Evolutionary conservation across 305 asterid species (phyloP).

Genomic region (Fraxinus floribunda): DNA sequence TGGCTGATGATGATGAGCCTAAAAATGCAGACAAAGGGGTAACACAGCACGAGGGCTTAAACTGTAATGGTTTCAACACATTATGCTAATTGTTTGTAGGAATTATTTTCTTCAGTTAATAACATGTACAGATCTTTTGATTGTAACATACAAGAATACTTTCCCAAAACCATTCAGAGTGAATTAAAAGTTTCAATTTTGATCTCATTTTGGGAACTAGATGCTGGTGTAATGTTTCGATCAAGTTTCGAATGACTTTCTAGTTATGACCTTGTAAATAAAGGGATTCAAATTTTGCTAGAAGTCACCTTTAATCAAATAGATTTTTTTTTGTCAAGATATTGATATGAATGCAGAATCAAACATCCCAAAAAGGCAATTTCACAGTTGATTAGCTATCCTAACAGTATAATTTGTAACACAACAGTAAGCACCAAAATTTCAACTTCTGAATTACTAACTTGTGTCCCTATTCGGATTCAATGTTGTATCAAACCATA

Average conservation of each 20-base stretch:
- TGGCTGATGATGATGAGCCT: constrained; percentile 35
- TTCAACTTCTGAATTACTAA: background rate
- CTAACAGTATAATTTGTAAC: background rate
- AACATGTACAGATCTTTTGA: constrained; percentile 10
- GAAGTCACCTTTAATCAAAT: background rate
- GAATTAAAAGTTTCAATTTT: background rate
- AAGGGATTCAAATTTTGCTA: background rate
- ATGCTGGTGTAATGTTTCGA: background rate
- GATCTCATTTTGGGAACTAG: background rate
- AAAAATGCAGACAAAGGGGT: constrained; percentile 23
- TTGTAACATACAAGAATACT: background rate
- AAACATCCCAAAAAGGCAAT: too few relatives aligned
- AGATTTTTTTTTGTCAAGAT: background rate
- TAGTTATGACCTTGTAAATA: background rate
- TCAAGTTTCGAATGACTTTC: background rate
- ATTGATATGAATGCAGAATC: background rate
- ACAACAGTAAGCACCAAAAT: background rate
- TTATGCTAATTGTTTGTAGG: constrained; percentile 6
- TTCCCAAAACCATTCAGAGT: background rate
- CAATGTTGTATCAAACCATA: background rate
- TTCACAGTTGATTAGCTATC: background rate
- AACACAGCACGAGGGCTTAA: constrained; percentile 15
- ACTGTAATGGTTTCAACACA: constrained; percentile 20
- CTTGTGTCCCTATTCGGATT: background rate
- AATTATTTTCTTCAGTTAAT: background rate